A percentile compares a stretch with the other conserved stretches of the same genome.
Conservation (phyloP, 306 rosid genomes). For the Acacia acuminata region DNA sequence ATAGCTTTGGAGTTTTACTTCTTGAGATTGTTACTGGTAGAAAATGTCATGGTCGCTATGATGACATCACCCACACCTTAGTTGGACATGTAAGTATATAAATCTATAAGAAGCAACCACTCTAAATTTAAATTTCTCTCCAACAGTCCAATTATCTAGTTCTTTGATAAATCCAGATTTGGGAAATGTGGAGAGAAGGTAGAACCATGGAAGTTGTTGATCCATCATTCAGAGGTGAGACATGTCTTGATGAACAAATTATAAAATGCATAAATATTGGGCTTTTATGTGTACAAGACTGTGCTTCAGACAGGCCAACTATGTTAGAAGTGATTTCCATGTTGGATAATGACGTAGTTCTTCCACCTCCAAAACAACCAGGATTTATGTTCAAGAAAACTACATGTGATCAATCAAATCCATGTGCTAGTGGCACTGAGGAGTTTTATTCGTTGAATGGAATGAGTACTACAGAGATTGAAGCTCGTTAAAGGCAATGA, state of each 20-base stretch:
- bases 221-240: conserved; percentile 12
- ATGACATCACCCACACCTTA: conserved; percentile 41
- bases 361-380: not conserved
- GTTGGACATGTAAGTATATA: conserved; percentile 60
- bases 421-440: not conserved
- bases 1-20: conserved; percentile 29
- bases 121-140: not conserved
- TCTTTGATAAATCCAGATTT: conserved; percentile 45
- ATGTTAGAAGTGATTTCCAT: not conserved
- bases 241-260: not conserved
- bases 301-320: not conserved
- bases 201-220: conserved; percentile 46
- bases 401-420: not conserved
- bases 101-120: not conserved
- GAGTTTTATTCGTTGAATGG: not conserved
- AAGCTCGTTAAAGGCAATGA: not conserved
- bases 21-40: conserved; percentile 53
- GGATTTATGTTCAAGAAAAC: not conserved
- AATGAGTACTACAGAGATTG: not conserved
- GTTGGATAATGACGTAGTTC: not conserved
- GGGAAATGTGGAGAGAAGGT: conserved; percentile 65
- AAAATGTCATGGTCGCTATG: conserved; percentile 47
- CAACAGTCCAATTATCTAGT: not conserved
- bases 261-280: not conserved
- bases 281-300: not conserved